Evolutionary conservation across 1,139 yeast species (phyloP), one percentile per base, ranked within the genome.

Genomic region (Arxiozyma slooffiae): DNA sequence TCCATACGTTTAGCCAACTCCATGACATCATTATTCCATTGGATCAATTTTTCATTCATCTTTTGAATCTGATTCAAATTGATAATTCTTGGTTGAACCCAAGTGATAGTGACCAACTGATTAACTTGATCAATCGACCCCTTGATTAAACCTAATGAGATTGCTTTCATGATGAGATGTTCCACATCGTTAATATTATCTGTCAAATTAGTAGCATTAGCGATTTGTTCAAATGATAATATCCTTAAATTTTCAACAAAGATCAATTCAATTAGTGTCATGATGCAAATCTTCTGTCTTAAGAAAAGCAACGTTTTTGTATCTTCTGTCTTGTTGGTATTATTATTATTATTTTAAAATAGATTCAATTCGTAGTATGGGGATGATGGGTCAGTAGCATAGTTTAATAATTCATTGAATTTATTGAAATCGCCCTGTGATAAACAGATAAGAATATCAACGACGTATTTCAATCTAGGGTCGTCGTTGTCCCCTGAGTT

Each of bases 61-160:
- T 77, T 76, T 51, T 75, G 78, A 53, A 90, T 86, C 73, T 92
- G 97, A 47, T 78, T 79, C 60, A 75, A 76, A 64, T 87, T 87
- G 76, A 92, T 82, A 51, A 89, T 87, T 63, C 97, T 78, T 51
- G 98, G 97, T 71, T 92, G 97, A 55, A 90, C 82, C 97, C 98
- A 92, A 22, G 87, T 81, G 50, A 92, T 82, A 30, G 85, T 80
- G 55, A 92, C 86, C 14, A 82, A 71, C 64, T 83, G 79, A 51
- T 80, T 79, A 47, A 89, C 88, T 71, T 92, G 96, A 66, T 92
- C 95, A 61, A 92, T 92, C 50, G 79, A 75, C 9, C 98, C 98
- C 68, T 81, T 80, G 60, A 92, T 77, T 59, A 94, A 76, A 20
- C 86, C 86, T 55, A 92, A 73, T 53, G 94, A 81, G 56, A 94